phyloP scores from a whole-genome alignment of 2,329 filamentous ascomycete species.

The Colletotrichum melonis region DNA sequence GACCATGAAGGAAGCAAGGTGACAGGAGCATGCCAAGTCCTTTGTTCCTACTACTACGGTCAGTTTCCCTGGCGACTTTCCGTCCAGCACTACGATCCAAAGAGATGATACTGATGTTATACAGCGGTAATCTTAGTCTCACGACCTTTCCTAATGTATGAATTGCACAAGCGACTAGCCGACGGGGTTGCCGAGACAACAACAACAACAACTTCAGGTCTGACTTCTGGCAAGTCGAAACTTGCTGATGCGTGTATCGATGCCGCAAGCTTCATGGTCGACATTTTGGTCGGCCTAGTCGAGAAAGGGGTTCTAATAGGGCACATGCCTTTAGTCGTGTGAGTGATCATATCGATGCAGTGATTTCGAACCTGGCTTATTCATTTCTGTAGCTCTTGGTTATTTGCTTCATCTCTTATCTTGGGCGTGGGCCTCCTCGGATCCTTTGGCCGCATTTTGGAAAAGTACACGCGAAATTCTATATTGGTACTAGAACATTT shows the following conservation, averaged over 20 bases:
- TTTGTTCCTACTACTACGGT: slow-evolving; percentile 64
- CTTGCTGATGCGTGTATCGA: slow-evolving; percentile 67
- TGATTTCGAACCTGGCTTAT: not conserved
- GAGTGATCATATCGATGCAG: slow-evolving; percentile 40
- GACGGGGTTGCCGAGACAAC: slow-evolving; percentile 42
- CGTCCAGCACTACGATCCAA: too few relatives aligned
- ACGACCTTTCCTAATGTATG: slow-evolving; percentile 67
- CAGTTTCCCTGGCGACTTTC: not conserved
- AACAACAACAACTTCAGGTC: not conserved
- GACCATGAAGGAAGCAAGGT: slow-evolving; percentile 44
- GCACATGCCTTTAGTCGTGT: slow-evolving; percentile 62
- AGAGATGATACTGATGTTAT: not conserved
- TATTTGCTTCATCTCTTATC: slow-evolving; percentile 64
- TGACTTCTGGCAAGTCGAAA: slow-evolving; percentile 58
- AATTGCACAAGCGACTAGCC: slow-evolving; percentile 58
- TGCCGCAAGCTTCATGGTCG: slow-evolving; percentile 64
- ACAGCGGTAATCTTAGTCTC: slow-evolving; percentile 66
- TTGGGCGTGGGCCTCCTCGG: slow-evolving; percentile 63
- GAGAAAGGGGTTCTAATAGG: slow-evolving; percentile 54
- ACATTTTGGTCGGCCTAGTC: slow-evolving; percentile 58
- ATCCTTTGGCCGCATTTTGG: slow-evolving; percentile 62
- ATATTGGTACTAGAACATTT: slow-evolving; percentile 62
- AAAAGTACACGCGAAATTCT: slow-evolving; percentile 60
- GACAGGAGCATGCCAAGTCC: slow-evolving; percentile 61
- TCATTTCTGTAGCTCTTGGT: slow-evolving; percentile 56